Evolutionary conservation across 129 eudicot species (phyloP), one percentile per base, ranked within the genome.

Genomic region (Ambrosia artemisiifolia): DNA sequence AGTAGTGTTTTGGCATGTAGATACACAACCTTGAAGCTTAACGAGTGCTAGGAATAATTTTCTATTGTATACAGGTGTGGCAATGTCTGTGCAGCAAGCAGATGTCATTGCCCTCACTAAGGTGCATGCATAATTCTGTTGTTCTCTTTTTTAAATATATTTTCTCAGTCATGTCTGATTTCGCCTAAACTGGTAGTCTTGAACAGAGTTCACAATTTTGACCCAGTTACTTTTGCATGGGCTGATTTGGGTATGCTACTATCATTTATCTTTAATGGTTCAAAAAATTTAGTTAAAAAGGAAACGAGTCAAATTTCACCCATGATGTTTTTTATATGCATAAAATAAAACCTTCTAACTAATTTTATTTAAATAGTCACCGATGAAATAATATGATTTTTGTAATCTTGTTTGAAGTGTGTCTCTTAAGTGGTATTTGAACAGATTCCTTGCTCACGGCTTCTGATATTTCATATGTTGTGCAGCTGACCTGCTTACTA

Each of bases 401-500:
- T 12, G 34, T 67, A 46, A 46, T 20, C 35, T 24, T 0, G 32
- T 54, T 4, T 54, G 61, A 24, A 56, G 24, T n/a, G 4, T 40
- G 42, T 55, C 24, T 71, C 46, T 2, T 13, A 20, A 24, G 14
- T 38, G 74, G 18, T 11, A 38, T 55, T 24, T 56, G 18, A 56
- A 68, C 10, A 30, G 46, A 20, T 48, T 55, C 6, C 51, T 42
- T 56, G 61, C 43, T 63, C 48, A 35, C 60, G 48, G 75, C 14
- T 62, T 66, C 36, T 61, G 53, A 71, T 50, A 42, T 64, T 55
- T 33, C 61, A 18, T 62, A 36, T 71, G 13, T 78, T 75, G 33
- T 77, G 77, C 91, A 90, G 98, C 85, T 94, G 74, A 94, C 89
- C 74, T 90, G 98, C 85, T 81, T 94, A 70, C 67, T 86, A 76